Evolutionary conservation across 2,329 filamentous ascomycete species (phyloP).

Genomic region (Talaromyces sp.): DNA sequence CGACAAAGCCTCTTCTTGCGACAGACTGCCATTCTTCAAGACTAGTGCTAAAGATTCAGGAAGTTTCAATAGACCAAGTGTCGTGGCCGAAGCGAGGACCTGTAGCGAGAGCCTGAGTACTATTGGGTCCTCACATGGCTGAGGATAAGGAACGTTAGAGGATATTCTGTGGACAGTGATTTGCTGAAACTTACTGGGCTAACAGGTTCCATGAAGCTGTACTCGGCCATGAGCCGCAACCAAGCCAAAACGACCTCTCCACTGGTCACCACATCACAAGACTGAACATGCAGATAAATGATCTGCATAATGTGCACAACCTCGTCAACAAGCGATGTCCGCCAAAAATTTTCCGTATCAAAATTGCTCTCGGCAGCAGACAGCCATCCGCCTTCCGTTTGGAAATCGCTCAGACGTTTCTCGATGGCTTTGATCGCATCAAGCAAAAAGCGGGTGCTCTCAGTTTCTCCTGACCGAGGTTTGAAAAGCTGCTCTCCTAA

Average conservation of each 20-base stretch:
- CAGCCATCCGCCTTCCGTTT: slow-evolving; percentile 44
- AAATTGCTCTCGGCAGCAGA: slow-evolving; percentile 50
- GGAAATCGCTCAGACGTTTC: slow-evolving; percentile 32
- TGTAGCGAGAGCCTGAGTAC: slow-evolving; percentile 57
- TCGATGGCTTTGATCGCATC: slow-evolving; percentile 36
- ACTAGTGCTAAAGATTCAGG: slow-evolving; percentile 58
- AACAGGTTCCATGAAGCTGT: slow-evolving; percentile 66
- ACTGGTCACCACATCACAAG: slow-evolving; percentile 55
- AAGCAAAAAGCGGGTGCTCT: slow-evolving; percentile 27
- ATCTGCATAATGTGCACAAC: slow-evolving; percentile 70
- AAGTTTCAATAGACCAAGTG: slow-evolving; percentile 68
- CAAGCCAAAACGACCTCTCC: slow-evolving; percentile 62
- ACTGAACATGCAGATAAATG: slow-evolving; percentile 66
- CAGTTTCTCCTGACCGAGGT: slow-evolving; percentile 25
- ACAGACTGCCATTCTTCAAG: slow-evolving; percentile 23
- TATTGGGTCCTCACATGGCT: slow-evolving; percentile 40
- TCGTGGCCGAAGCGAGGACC: slow-evolving; percentile 66
- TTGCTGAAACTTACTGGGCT: slow-evolving; percentile 47
- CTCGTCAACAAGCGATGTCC: slow-evolving; percentile 63
- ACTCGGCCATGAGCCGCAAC: slow-evolving; percentile 69
- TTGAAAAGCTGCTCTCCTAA: slow-evolving; percentile 32
- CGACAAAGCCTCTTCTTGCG: slow-evolving; percentile 25
- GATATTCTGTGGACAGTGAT: slow-evolving; percentile 6
- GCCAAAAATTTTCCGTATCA: slow-evolving; percentile 60
- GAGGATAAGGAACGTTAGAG: slow-evolving; percentile 22